Base-by-base conservation (phyloP, 1,284 basidiomycete genomes). In the Ceratobasidium sp. region DNA sequence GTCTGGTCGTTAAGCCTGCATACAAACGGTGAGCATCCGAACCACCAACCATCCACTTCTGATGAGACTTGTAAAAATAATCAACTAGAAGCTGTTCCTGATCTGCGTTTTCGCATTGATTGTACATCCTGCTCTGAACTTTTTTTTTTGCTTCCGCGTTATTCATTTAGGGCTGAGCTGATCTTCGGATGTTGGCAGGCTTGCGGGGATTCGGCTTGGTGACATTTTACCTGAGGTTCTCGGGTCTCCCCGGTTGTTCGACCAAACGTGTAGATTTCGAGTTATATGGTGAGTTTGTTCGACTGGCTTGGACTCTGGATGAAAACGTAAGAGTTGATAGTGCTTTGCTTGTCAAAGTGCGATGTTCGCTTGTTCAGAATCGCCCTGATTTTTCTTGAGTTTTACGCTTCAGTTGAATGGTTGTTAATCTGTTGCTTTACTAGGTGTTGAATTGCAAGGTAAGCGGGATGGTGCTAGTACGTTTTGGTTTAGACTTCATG, bases 51-150 rank as follows among this genome's bases (percentile, higher is more conserved):
- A 12, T 55, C 60, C 9, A 10, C 51, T 55, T n/a, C 23, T 66
- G 72, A 76, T 76, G 72, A 76, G 61, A 64, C 40, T 53, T 46
- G 13, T 55, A 76, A 76, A 71, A 76, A 66, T 61, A 46, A 76
- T 76, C 72, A 76, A 76, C 72, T 76, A 76, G 72, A 76, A 76
- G 72, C 72, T 76, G 72, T 76, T 76, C 60, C 72, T 76, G 72
- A 76, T 66, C 33, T 76, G 53, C 72, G 72, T 63, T 42, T 23
- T 18, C 72, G 72, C 53, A 76, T 66, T 76, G 72, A 76, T 76
- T 76, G 61, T 66, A 76, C 61, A 64, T 66, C 72, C 72, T 76
- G 61, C 49, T 76, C 72, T 76, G 72, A 76, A 44, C 4, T 33
- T 42, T 33, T 33, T 42, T 42, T 55, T 28, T 46, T 56, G 7